Percentiles rank a stretch among this genome's conserved stretches.
phyloP scores from a whole-genome alignment of 805 yeast species.

The Metschnikowia amazonensis region DNA sequence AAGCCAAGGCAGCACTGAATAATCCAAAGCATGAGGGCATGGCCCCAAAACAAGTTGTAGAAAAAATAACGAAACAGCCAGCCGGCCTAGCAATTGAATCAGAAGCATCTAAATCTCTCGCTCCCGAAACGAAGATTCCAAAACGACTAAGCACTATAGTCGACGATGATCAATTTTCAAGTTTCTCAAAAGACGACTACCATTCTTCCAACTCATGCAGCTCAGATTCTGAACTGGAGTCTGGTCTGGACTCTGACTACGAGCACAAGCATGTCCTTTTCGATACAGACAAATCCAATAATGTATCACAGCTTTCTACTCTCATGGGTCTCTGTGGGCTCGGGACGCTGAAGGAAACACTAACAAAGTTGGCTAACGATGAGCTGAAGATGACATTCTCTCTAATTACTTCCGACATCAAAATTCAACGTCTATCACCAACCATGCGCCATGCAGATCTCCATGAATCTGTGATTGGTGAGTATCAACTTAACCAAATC shows the following conservation, averaged over 20 bases:
- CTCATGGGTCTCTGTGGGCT: conserved; percentile 38
- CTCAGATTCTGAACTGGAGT: not conserved
- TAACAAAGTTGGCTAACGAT: conserved; percentile 26
- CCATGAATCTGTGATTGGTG: conserved; percentile 28
- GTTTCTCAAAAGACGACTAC: conserved; percentile 18
- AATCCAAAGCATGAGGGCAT: not conserved
- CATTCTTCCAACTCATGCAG: conserved; percentile 4
- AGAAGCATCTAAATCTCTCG: not conserved
- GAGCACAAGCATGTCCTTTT: conserved; percentile 28
- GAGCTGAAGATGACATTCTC: conserved; percentile 34
- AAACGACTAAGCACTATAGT: conserved; percentile 27
- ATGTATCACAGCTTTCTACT: conserved; percentile 24
- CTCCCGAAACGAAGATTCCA: not conserved
- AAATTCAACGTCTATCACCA: conserved; percentile 26
- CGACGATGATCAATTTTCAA: conserved; percentile 21
- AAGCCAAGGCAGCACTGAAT: not conserved
- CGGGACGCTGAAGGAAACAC: conserved; percentile 17
- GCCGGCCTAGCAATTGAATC: not conserved
- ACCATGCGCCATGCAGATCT: conserved; percentile 18
- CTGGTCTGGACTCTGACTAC: conserved; percentile 2
- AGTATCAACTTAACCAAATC: conserved; percentile 25
- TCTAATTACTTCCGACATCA: conserved; percentile 20
- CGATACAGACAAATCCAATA: conserved; percentile 14
- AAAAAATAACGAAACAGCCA: not conserved
- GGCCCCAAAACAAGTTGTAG: too few species aligned